phyloP scores from a whole-genome alignment of 345 rosid genomes.

The Pelargonium nanum region DNA sequence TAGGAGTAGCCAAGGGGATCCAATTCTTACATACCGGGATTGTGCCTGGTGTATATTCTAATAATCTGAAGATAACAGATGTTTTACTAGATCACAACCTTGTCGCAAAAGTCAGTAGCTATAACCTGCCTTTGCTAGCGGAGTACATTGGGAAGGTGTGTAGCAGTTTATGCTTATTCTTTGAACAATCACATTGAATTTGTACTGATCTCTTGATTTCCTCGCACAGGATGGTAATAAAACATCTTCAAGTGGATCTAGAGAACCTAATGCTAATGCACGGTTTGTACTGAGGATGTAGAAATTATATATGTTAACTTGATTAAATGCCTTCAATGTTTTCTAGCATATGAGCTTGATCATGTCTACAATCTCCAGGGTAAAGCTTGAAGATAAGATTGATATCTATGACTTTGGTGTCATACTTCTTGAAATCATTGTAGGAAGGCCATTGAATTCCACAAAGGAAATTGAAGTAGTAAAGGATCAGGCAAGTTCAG shows the following conservation, averaged over 20 bases:
- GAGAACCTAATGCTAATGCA: slow-evolving; percentile 27
- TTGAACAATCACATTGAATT: background rate
- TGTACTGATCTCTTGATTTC: slow-evolving; percentile 1
- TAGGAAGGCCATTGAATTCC: slow-evolving; percentile 50
- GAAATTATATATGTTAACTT: background rate
- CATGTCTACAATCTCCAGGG: slow-evolving; percentile 35
- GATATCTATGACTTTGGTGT: slow-evolving; percentile 75
- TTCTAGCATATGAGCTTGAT: too few relatives aligned
- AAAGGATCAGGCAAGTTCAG: slow-evolving; percentile 43
- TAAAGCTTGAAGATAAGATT: slow-evolving; percentile 35
- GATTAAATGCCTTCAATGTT: background rate
- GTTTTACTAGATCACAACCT: slow-evolving; percentile 77
- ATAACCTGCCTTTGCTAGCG: slow-evolving; percentile 68
- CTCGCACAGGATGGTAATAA: slow-evolving; percentile 49
- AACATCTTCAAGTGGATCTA: slow-evolving; percentile 29
- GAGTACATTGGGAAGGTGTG: slow-evolving; percentile 57
- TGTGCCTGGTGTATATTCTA: slow-evolving; percentile 71
- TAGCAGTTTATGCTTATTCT: background rate
- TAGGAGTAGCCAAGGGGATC: slow-evolving; percentile 85
- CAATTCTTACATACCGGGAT: slow-evolving; percentile 88
- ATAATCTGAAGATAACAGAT: slow-evolving; percentile 73
- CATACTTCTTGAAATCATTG: slow-evolving; percentile 74
- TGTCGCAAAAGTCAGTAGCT: slow-evolving; percentile 68
- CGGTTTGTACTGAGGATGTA: slow-evolving; percentile 30
- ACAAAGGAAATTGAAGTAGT: slow-evolving; percentile 41